phyloP scores from a whole-genome alignment of 2,329 filamentous ascomycete genomes.

The Colletotrichum filicis region DNA sequence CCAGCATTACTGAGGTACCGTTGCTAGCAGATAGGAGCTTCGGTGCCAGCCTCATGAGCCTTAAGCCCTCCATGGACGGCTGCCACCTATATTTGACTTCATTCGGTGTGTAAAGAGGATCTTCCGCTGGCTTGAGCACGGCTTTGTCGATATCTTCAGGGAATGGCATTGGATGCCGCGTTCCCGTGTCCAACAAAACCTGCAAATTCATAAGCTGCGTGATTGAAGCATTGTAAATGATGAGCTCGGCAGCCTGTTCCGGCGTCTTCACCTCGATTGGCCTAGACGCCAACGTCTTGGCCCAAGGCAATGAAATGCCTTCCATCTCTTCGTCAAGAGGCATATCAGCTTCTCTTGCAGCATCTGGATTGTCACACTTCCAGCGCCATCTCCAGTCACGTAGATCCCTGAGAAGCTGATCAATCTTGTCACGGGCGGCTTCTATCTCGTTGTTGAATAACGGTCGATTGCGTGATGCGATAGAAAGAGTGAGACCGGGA shows the following conservation, averaged over 20 bases:
- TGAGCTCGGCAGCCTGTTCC: slow-evolving; percentile 3
- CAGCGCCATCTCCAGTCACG: slow-evolving; percentile 6
- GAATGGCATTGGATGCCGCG: background rate
- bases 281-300: background rate
- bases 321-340: background rate
- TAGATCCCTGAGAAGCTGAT: background rate
- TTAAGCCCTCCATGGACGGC: slow-evolving; percentile 10
- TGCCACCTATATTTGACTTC: slow-evolving; percentile 17
- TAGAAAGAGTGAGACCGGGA: background rate
- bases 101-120: slow-evolving; percentile 11
- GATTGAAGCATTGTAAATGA: slow-evolving; percentile 20
- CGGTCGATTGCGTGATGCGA: background rate
- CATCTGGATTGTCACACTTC: background rate
- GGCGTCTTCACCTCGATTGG: background rate
- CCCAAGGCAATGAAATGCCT: background rate
- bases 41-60: background rate
- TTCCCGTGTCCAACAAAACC: background rate
- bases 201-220: slow-evolving; percentile 8
- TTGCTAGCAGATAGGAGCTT: background rate
- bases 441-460: background rate
- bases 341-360: background rate
- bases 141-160: background rate
- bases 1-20: background rate
- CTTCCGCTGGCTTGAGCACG: background rate
- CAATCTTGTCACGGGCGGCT: background rate